Evolutionary conservation across 2,329 filamentous ascomycete genomes (phyloP).

Genomic region (Fusarium sp.): DNA sequence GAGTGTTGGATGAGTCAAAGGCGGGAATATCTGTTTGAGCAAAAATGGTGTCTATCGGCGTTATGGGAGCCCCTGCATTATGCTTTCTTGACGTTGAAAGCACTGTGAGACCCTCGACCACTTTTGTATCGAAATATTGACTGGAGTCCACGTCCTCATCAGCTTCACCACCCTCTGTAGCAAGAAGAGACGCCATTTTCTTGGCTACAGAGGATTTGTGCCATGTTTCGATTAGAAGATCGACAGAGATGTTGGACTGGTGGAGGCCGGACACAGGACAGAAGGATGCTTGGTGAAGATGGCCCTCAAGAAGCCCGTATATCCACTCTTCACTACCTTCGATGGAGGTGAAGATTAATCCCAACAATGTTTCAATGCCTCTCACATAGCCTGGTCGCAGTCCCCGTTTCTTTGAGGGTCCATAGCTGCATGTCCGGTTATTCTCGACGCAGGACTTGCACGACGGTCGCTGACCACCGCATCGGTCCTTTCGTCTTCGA

Average conservation of each 20-base stretch:
- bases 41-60: not conserved
- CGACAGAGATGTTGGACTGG: not conserved
- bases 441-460: slow-evolving; percentile 12
- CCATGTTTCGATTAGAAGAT: slow-evolving; percentile 11
- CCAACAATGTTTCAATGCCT: slow-evolving; percentile 11
- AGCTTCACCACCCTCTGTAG: not conserved
- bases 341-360: not conserved
- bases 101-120: not conserved
- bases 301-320: not conserved
- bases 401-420: slow-evolving; percentile 12
- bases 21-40: not conserved
- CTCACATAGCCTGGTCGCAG: slow-evolving; percentile 9
- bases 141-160: slow-evolving; percentile 12
- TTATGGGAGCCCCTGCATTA: not conserved
- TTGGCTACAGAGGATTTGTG: not conserved
- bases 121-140: slow-evolving; percentile 1
- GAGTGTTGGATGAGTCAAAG: not conserved
- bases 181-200: not conserved
- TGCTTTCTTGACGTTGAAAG: not conserved
- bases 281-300: rapidly evolving
- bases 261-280: rapidly evolving
- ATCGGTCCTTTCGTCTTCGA: slow-evolving; percentile 2
- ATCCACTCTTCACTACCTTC: not conserved
- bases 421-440: slow-evolving; percentile 1
- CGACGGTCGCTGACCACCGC: not conserved